These are phyloP conservation scores for Colletotrichum horii DNA, from an alignment of 2,329 filamentous ascomycete genomes.

Conservation along the genomic window DNA sequence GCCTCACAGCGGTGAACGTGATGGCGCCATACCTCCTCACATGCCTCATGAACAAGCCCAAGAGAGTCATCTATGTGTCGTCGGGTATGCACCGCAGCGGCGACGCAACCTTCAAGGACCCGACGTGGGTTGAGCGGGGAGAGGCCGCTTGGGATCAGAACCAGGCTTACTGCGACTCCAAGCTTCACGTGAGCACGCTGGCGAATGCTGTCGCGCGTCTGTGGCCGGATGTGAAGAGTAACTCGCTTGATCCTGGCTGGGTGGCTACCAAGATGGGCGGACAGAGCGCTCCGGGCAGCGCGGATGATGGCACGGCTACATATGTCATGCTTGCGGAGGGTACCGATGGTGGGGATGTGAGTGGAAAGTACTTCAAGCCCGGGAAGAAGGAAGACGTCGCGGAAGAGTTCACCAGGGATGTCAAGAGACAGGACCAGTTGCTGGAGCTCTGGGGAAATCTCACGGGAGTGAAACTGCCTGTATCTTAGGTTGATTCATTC, in stretches of 20 bases:
- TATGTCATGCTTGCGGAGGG: slow-evolving; percentile 53
- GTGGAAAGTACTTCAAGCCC: slow-evolving; percentile 43
- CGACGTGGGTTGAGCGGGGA: slow-evolving; percentile 27
- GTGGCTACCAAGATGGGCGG: slow-evolving; percentile 61
- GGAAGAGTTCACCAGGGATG: slow-evolving; percentile 38
- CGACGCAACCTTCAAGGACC: slow-evolving; percentile 46
- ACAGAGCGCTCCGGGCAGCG: slow-evolving; percentile 46
- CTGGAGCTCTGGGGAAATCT: slow-evolving; percentile 38
- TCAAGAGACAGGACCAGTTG: slow-evolving; percentile 47
- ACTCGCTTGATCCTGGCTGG: slow-evolving; percentile 58
- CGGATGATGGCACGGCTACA: slow-evolving; percentile 51
- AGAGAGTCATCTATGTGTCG: slow-evolving; percentile 56
- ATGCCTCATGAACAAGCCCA: slow-evolving; percentile 50
- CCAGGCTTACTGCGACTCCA: slow-evolving; percentile 55
- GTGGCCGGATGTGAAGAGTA: slow-evolving; percentile 46
- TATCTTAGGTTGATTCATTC: not conserved
- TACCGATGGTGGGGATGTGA: slow-evolving; percentile 30
- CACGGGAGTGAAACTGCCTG: slow-evolving; percentile 21
- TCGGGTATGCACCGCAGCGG: slow-evolving; percentile 56
- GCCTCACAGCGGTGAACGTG: slow-evolving; percentile 60
- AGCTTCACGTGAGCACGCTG: slow-evolving; percentile 61
- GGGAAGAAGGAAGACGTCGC: slow-evolving; percentile 31
- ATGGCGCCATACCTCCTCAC: slow-evolving; percentile 63
- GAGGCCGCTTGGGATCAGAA: slow-evolving; percentile 38
- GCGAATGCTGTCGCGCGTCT: slow-evolving; percentile 57